Conservation (phyloP, 148 eudicot genomes). For the Tetragonia tetragonoides region DNA sequence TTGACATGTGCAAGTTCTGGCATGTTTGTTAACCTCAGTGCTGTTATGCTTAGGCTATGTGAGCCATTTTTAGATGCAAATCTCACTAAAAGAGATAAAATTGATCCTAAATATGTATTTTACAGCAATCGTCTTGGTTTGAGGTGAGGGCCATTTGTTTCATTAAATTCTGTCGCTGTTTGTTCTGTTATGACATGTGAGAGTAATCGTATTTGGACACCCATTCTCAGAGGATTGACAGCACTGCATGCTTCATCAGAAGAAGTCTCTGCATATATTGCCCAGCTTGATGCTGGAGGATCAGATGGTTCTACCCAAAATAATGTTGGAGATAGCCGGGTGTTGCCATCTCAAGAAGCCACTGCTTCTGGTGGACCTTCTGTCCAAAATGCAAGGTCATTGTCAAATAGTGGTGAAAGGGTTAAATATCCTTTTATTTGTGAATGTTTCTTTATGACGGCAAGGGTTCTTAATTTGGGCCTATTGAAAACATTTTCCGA, state of each 20-base stretch:
- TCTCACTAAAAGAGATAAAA: constrained; percentile 74
- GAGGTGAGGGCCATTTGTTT: constrained; percentile 45
- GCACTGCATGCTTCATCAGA: constrained; percentile 97
- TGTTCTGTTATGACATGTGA: neutral
- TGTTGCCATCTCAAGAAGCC: constrained; percentile 59
- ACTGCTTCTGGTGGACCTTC: constrained; percentile 46
- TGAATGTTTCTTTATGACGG: constrained; percentile 99
- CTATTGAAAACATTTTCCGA: constrained; percentile 90
- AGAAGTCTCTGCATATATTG: constrained; percentile 71
- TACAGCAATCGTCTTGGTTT: constrained; percentile 66
- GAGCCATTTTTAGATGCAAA: constrained; percentile 93
- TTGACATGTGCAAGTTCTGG: constrained; percentile 95
- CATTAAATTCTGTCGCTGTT: neutral
- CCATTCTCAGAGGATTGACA: constrained; percentile 63
- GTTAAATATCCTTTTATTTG: constrained; percentile 75
- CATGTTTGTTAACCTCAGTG: constrained; percentile 96
- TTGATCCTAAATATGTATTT: constrained; percentile 79
- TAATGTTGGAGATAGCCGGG: constrained; percentile 43
- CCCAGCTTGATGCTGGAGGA: constrained; percentile 37
- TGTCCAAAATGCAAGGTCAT: constrained; percentile 37
- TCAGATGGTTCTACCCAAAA: constrained; percentile 27
- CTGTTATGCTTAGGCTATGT: constrained; percentile 87
- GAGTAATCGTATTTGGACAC: constrained; percentile 1
- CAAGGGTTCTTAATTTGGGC: constrained; percentile 94
- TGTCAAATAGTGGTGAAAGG: constrained; percentile 38